Conservation (phyloP, 202 grass and related monocot genomes). For the Musa balbisiana region DNA sequence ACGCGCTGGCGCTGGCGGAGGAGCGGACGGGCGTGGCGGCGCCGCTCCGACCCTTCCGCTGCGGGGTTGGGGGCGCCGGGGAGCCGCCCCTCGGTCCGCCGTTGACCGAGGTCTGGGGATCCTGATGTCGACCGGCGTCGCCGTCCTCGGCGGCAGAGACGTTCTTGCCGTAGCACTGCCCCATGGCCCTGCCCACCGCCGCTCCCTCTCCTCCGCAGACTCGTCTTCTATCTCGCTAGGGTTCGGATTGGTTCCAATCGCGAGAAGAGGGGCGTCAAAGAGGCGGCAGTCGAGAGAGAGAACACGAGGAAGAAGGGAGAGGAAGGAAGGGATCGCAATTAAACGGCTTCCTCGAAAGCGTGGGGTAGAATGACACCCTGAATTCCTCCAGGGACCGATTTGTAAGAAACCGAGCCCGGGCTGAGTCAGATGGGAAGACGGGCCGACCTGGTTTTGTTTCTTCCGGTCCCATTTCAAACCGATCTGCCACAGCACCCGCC, state of each 20-base stretch:
- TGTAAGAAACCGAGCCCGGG: background rate
- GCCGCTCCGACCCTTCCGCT: background rate
- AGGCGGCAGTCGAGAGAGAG: background rate
- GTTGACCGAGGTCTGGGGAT: background rate
- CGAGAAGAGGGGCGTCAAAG: background rate
- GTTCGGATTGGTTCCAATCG: background rate
- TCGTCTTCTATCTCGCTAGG: background rate
- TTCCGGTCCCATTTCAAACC: background rate
- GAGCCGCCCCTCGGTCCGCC: background rate
- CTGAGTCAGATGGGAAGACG: background rate
- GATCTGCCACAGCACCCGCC: no score
- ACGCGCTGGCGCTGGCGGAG: background rate
- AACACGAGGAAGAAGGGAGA: background rate
- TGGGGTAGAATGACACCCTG: background rate
- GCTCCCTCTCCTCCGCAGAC: background rate
- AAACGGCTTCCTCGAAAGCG: background rate
- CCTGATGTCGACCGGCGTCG: background rate
- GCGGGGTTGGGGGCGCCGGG: background rate
- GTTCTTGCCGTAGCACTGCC: constrained; percentile 24
- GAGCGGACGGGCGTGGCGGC: background rate
- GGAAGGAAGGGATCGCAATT: background rate
- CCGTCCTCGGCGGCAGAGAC: constrained; percentile 19
- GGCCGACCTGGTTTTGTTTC: background rate
- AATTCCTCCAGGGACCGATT: background rate
- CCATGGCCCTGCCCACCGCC: background rate